Evolutionary conservation across 78 protist species (phyloP), one percentile per base, ranked within the genome.

Genomic region (Tieghemostelium lacteum): DNA sequence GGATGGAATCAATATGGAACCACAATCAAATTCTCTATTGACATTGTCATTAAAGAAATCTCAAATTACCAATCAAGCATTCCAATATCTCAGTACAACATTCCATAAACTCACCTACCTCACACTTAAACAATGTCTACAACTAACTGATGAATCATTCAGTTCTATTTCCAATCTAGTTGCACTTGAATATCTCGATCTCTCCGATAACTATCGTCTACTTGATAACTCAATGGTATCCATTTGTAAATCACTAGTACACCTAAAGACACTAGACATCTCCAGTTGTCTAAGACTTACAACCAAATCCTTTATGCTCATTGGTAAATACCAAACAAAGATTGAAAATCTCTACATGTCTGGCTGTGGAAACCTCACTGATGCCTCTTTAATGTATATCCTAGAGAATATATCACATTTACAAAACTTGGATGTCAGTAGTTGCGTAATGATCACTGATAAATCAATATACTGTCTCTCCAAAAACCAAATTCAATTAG

Each of bases 91-190:
- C 7, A 42, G 78, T 5, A 22, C 34, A 24, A 24, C 71, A 28
- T 45, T 83, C 20, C 6, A 45, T 14, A 67, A 66, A 22, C 66
- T 83, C 3, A 83, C 91, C 2, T 57, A 54, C 0, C 49, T 83
- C 28, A 34, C 91, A 1, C 37, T 83, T 12, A 83, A 83, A 45
- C 54, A 39, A 5, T 83, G 91, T 70, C 66, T 69, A 2, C 91
- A 83, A 33, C 54, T 83, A 2, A 83, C 76, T 7, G 91, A 83
- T n/a, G 4, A 50, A 0, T 83, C 91, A 10, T 83, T 83, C 45
- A 4, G 36, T 29, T n/a, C 72, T 7, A 69, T 83, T n/a, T 60
- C 55, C 2, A 17, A 55, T 22, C 55, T 83, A 24, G 33, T 10
- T 2, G 70, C 66, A 42, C 54, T 83, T 20, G 78, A 83, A 37